These are phyloP conservation scores for Xylaria acuta DNA, from an alignment of 495 filamentous ascomycete species.

Conservation along the genomic window DNA sequence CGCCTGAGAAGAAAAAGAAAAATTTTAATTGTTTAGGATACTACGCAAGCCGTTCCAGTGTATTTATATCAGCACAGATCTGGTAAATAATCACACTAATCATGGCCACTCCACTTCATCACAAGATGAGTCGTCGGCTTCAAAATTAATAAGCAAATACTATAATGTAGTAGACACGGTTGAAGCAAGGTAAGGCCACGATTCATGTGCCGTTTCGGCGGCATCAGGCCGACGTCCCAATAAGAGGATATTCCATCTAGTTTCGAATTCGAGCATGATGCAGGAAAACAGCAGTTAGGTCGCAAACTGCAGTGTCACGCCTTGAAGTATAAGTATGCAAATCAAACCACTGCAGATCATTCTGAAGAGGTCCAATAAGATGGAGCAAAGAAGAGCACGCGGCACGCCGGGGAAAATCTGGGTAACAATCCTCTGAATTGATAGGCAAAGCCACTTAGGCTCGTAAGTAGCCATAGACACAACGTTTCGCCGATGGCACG, in stretches of 20 bases:
- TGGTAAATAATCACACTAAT: neutral
- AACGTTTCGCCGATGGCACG: neutral
- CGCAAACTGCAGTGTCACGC: neutral
- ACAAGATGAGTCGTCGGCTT: neutral
- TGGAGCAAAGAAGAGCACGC: neutral
- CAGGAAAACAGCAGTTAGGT: neutral
- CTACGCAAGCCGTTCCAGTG: neutral
- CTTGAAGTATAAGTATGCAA: slow-evolving; percentile 5
- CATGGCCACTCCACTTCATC: neutral
- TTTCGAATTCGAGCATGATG: neutral
- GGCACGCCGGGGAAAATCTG: neutral
- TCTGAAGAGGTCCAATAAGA: neutral
- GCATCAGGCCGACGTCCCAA: neutral
- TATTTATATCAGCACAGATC: neutral
- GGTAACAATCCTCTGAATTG: neutral
- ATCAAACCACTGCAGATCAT: slow-evolving; percentile 8
- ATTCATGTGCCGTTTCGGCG: neutral
- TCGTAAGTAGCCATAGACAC: neutral
- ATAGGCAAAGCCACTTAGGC: neutral
- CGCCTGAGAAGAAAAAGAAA: too few relatives aligned
- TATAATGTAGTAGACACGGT: too few relatives aligned
- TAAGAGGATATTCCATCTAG: neutral
- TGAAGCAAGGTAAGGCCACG: neutral
- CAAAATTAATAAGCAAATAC: neutral
- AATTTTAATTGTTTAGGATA: neutral